Conservation (phyloP, 1,139 yeast genomes). For the Diutina mesorugosa region DNA sequence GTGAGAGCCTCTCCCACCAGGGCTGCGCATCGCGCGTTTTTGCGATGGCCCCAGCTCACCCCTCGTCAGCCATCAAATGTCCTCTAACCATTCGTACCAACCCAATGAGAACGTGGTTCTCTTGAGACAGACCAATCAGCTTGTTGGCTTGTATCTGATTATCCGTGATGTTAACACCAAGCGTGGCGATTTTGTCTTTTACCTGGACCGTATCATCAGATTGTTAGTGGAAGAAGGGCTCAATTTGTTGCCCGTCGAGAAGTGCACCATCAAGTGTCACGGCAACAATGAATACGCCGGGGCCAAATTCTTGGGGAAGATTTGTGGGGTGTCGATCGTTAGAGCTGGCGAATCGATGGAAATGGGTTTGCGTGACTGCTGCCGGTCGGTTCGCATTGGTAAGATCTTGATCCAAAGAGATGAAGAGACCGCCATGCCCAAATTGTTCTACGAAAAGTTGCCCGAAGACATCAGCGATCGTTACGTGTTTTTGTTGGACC, state of each 20-base stretch:
- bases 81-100: neutral
- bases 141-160: constrained; percentile 76
- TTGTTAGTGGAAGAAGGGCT: constrained; percentile 89
- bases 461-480: constrained; percentile 86
- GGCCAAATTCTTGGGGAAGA: constrained; percentile 76
- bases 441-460: constrained; percentile 77
- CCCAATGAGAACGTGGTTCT: constrained; percentile 43
- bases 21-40: neutral
- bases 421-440: constrained; percentile 76
- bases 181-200: constrained; percentile 88
- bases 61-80: neutral
- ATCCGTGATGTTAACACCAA: constrained; percentile 70
- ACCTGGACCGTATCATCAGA: constrained; percentile 88
- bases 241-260: constrained; percentile 78
- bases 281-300: constrained; percentile 67
- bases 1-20: neutral
- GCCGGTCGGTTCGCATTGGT: constrained; percentile 91
- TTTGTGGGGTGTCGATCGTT: constrained; percentile 94
- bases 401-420: constrained; percentile 94
- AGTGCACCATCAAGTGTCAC: constrained; percentile 58
- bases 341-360: constrained; percentile 99
- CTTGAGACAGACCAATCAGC: constrained; percentile 81
- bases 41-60: neutral
- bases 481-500: constrained; percentile 83
- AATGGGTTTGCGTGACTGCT: constrained; percentile 82